Base-by-base conservation (phyloP, 2,329 filamentous ascomycete genomes). In the Ceratocystis harringtonii region DNA sequence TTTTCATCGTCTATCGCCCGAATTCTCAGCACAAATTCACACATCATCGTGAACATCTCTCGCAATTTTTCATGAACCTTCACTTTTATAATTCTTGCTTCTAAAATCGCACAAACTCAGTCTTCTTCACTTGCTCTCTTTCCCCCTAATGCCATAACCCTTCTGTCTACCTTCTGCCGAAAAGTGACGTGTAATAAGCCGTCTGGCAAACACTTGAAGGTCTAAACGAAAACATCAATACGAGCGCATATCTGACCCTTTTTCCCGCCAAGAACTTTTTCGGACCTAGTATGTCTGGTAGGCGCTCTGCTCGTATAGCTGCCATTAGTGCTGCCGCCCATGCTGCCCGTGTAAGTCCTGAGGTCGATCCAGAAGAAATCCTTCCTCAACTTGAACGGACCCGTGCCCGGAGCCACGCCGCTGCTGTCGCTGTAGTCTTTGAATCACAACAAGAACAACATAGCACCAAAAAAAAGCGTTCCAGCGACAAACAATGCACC, bases 351-450 rank as follows among this genome's bases (percentile, higher is more conserved):
- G 55, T 36, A 36, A 58, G 55, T 36, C 55, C 17, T 4, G 55
- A 58, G 28, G 55, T 58, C 30, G 62, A 66, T 19, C 55, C 62
- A 5, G 52, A 60, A 10, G 43, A 36, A 41, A 44, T 66, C 41
- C 62, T 66, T 17, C 65, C 43, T 1, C 62, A 61, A 17, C 62
- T 62, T 43, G 65, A 66, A 55, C 65, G 65, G 12, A 66, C 65
- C 12, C 65, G 65, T 30, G 52, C 65, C 41, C 61, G 62, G 7
- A 66, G 65, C 55, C 62, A 66, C 44, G 52, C 55, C 17, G 65
- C 65, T 43, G 65, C 65, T 32, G 43, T 61, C 28, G 62, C 52
- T 32, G 44, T 61, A 41, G 41, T 62, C 19, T 58, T n/a, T 30
- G 55, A 58, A 58, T 32, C 32, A 15, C 36, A 48, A 22, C 48